Evolutionary conservation across 306 rosid genomes (phyloP), one percentile per base, ranked within the genome.

Genomic region (Biancaea sappan): DNA sequence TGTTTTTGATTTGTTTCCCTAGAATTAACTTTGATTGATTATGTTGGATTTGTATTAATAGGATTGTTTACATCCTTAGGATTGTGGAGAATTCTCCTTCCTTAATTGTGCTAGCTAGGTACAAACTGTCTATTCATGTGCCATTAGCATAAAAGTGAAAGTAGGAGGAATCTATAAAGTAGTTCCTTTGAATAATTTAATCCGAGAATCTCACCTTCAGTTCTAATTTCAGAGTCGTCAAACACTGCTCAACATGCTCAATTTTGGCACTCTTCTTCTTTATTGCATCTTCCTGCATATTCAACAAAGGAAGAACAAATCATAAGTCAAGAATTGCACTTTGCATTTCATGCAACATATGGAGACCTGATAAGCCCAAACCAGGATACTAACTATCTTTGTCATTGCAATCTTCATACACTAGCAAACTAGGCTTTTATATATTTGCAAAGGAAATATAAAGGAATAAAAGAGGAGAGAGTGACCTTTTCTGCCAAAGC

Each of bases 401-500:
- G 19, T 21, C 19, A 38, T 31, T 15, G 19, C 38, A 54, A 54
- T 34, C 16, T 18, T 24, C 46, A n/a, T 4, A 21, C 1, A 24
- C 13, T 13, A 62, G 9, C 4, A 35, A 35, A 60, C 44, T 16
- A 67, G 19, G 74, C 12, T 29, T 24, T 63, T 26, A 63, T 8
- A 74, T 29, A 24, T 48, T 75, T 66, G 19, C 28, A 4, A 72
- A 43, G 44, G 19, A 70, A 40, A 78, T n/a, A 14, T 1, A 15
- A 10, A 2, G 56, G 16, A 66, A 48, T 16, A 29, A 44, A 62
- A 44, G 2, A 41, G 14, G 6, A 38, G 64, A 41, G 48, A 66
- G 12, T 80, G 64, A 94, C 99, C 81, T 92, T 95, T 47, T 86
- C 97, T 31, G 91, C 90, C 94, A 95, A 86, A 76, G 60, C 84